phyloP scores from a whole-genome alignment of 2,329 filamentous ascomycete species.

The Aspergillus neotritici region DNA sequence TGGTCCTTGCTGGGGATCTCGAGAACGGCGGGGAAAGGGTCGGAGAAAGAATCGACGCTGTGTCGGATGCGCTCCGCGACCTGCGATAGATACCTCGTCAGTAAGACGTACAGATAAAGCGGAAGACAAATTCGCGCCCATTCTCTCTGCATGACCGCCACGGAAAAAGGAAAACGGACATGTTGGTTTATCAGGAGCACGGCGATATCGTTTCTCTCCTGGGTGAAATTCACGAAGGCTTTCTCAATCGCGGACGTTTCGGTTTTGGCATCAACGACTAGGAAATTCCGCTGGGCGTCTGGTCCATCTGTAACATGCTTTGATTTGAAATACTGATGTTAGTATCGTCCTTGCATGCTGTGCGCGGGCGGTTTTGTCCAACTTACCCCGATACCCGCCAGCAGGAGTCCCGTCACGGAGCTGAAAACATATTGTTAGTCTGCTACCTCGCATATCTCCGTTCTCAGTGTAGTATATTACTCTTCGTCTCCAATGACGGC shows the following conservation, averaged over 20 bases:
- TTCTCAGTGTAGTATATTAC: conserved; percentile 17
- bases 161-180: conserved; percentile 47
- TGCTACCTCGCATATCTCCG: no score
- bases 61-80: conserved; percentile 90
- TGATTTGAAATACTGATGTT: conserved; percentile 1
- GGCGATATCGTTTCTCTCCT: conserved; percentile 89
- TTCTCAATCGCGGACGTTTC: conserved; percentile 81
- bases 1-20: conserved; percentile 99
- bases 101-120: background rate
- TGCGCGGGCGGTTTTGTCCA: conserved; percentile 8
- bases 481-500: conserved; percentile 97
- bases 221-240: conserved; percentile 83
- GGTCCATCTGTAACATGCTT: conserved; percentile 88
- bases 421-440: conserved; percentile 46
- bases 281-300: conserved; percentile 92
- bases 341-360: conserved; percentile 2
- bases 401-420: conserved; percentile 89
- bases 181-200: conserved; percentile 98
- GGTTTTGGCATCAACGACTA: conserved; percentile 92
- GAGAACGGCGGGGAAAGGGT: conserved; percentile 90
- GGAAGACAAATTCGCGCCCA: no score
- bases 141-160: background rate
- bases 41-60: conserved; percentile 83
- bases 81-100: conserved; percentile 42
- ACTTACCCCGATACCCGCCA: conserved; percentile 88